phyloP scores from a whole-genome alignment of 1,284 basidiomycete genomes.

The Leccinum solheimii region DNA sequence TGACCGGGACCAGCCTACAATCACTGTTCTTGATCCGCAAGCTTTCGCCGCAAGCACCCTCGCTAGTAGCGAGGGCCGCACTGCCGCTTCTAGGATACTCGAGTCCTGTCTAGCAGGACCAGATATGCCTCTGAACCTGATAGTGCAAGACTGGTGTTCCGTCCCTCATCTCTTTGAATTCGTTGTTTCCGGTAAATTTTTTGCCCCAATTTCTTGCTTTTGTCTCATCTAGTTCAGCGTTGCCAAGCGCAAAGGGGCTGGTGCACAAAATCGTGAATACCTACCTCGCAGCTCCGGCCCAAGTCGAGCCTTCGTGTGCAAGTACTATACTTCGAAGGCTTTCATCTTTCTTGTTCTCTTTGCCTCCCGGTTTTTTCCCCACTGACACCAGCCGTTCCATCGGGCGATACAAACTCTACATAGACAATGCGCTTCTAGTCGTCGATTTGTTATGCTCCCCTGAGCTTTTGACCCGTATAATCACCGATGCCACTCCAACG shows the following conservation, averaged over 20 bases:
- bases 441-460: constrained; percentile 16
- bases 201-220: not conserved
- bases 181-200: constrained; percentile 26
- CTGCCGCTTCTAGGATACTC: constrained; percentile 17
- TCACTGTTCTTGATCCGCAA: constrained; percentile 18
- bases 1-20: not conserved
- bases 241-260: constrained; percentile 13
- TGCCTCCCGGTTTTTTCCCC: constrained; percentile 20
- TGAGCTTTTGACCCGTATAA: constrained; percentile 11
- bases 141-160: constrained; percentile 33
- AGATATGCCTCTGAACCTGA: constrained; percentile 27
- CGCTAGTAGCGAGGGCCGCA: constrained; percentile 15
- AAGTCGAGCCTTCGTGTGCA: constrained; percentile 16
- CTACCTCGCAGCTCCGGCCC: constrained; percentile 22
- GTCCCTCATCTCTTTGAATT: constrained; percentile 31
- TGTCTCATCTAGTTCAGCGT: constrained; percentile 17
- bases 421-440: constrained; percentile 20
- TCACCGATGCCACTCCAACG: not conserved
- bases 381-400: constrained; percentile 14
- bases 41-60: constrained; percentile 18
- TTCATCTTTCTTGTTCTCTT: constrained; percentile 21
- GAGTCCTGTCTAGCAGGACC: constrained; percentile 33
- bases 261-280: constrained; percentile 19
- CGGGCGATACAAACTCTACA: constrained; percentile 21
- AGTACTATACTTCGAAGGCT: constrained; percentile 19